phyloP scores from a whole-genome alignment of 1,284 basidiomycete genomes.

The Naganishia cerealis region DNA sequence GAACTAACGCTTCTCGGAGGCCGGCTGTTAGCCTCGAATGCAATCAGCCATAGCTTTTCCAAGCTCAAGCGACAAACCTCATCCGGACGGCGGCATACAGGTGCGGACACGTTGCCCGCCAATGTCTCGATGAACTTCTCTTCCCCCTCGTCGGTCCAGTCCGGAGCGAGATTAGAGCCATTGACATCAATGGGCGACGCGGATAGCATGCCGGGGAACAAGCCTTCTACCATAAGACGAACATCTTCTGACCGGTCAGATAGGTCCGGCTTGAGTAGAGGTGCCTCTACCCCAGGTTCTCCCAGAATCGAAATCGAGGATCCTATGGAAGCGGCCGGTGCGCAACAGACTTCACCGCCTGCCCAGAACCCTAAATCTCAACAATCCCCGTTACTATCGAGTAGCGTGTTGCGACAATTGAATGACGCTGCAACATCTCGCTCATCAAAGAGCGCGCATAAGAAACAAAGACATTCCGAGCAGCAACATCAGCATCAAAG shows the following conservation, averaged over 20 bases:
- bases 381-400: slow-evolving; percentile 3
- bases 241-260: slow-evolving; percentile 12
- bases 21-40: slow-evolving; percentile 14
- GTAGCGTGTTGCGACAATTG: slow-evolving; percentile 8
- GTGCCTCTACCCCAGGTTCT: slow-evolving; percentile 11
- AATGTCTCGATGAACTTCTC: not conserved
- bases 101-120: not conserved
- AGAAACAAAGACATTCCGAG: slow-evolving; percentile 9
- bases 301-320: slow-evolving; percentile 28
- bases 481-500: not conserved
- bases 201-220: not conserved
- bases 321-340: slow-evolving; percentile 23
- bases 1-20: slow-evolving; percentile 21
- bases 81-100: not conserved
- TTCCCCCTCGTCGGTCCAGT: not conserved
- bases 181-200: not conserved
- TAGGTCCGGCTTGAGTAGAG: not conserved
- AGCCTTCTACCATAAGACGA: not conserved
- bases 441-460: not conserved
- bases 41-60: slow-evolving; percentile 17
- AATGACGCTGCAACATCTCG: slow-evolving; percentile 17
- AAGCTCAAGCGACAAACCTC: not conserved
- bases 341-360: not conserved
- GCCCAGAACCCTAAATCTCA: not conserved
- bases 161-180: not conserved